Conservation (phyloP, 2,329 filamentous ascomycete genomes). For the Colletotrichum sp. region DNA sequence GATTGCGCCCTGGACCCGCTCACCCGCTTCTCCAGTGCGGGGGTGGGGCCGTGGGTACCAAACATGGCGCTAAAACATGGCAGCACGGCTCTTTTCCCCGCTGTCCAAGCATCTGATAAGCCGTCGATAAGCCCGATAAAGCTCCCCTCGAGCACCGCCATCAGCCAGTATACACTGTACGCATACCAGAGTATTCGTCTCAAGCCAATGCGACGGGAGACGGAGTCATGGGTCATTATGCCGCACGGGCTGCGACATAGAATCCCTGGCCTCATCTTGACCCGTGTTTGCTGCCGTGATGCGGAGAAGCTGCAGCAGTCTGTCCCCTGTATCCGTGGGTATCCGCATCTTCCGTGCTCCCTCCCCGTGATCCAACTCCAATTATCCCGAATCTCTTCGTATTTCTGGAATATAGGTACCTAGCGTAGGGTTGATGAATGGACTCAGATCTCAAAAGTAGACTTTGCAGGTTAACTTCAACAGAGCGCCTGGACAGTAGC, state of each 20-base stretch:
- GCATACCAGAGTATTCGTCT: background rate
- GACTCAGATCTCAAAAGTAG: background rate
- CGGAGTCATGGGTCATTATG: background rate
- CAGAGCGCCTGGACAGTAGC: background rate
- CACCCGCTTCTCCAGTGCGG: constrained; percentile 13
- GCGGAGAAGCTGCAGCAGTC: constrained; percentile 3
- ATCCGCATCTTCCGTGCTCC: constrained; percentile 7
- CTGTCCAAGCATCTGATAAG: background rate
- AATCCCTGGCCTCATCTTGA: background rate
- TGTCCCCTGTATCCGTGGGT: background rate
- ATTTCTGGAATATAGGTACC: background rate
- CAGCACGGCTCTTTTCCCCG: background rate
- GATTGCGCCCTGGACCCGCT: background rate
- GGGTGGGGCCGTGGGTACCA: constrained; percentile 9
- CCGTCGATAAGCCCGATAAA: constrained; percentile 8
- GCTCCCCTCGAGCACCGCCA: background rate
- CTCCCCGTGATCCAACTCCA: background rate
- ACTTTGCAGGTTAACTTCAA: background rate
- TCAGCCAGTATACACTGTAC: background rate
- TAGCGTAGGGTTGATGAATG: background rate
- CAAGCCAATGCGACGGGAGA: background rate
- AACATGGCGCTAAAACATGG: constrained; percentile 11
- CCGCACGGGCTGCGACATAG: background rate
- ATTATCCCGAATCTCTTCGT: background rate
- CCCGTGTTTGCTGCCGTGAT: background rate